Evolutionary conservation across 2,329 filamentous ascomycete genomes (phyloP).

Genomic region (Arthroderma sp.): DNA sequence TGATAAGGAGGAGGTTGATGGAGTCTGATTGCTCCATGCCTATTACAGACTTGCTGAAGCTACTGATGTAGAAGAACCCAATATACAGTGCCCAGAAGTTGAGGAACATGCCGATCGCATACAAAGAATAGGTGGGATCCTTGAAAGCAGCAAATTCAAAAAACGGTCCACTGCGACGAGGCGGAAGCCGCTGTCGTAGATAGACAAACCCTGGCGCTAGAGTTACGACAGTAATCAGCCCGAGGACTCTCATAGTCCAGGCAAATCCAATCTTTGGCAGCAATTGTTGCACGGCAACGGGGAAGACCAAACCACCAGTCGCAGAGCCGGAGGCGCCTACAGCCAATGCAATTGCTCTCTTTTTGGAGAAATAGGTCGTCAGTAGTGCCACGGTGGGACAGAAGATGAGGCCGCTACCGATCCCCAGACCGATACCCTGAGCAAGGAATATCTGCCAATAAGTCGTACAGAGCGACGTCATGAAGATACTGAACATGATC

Average conservation of each 20-base stretch:
- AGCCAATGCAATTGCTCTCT: conserved; percentile 47
- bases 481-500: conserved; percentile 38
- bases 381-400: conserved; percentile 42
- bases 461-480: conserved; percentile 34
- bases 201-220: conserved; percentile 30
- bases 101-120: conserved; percentile 30
- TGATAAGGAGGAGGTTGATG: conserved; percentile 49
- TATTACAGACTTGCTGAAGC: conserved; percentile 28
- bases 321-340: conserved; percentile 47
- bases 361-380: conserved; percentile 48
- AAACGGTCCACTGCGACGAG: conserved; percentile 37
- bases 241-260: conserved; percentile 52
- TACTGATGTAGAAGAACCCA: conserved; percentile 38
- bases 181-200: conserved; percentile 37
- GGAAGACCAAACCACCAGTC: conserved; percentile 52
- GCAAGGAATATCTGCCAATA: conserved; percentile 39
- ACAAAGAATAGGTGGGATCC: conserved; percentile 35
- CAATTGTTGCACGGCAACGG: conserved; percentile 43
- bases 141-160: conserved; percentile 41
- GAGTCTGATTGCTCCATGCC: conserved; percentile 32
- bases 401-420: conserved; percentile 44
- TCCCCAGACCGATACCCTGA: conserved; percentile 45
- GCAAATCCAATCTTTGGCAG: conserved; percentile 48
- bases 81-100: conserved; percentile 43
- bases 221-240: conserved; percentile 43